Evolutionary conservation across 495 filamentous ascomycete species (phyloP).

Genomic region (Usnea hakonensis): DNA sequence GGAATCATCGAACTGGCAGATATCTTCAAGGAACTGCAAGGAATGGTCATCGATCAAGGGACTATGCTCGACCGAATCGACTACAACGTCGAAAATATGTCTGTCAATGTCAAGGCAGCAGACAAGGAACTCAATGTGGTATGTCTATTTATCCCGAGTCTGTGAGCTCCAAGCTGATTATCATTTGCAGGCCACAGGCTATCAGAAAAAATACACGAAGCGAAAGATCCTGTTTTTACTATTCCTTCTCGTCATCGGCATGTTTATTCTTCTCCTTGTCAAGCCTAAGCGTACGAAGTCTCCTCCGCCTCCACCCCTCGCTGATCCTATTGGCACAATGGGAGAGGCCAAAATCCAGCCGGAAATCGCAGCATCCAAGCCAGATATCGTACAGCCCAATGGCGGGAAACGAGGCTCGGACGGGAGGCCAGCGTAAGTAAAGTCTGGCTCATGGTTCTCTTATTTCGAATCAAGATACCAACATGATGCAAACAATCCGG

Average conservation of each 20-base stretch:
- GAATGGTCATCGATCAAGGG: slow-evolving; percentile 96
- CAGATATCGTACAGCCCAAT: slow-evolving; percentile 14
- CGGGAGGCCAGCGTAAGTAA: slow-evolving; percentile 4
- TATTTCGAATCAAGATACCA: slow-evolving; percentile 11
- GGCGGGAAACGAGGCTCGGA: background rate
- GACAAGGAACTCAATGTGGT: slow-evolving; percentile 86
- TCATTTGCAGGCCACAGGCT: slow-evolving; percentile 57
- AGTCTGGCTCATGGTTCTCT: background rate
- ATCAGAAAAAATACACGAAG: slow-evolving; percentile 82
- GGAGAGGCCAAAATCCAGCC: slow-evolving; percentile 6
- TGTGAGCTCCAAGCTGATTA: background rate
- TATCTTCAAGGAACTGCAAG: slow-evolving; percentile 92
- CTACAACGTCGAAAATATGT: slow-evolving; percentile 95
- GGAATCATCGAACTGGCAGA: slow-evolving; percentile 95
- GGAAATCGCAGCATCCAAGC: slow-evolving; percentile 2
- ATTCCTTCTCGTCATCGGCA: slow-evolving; percentile 69
- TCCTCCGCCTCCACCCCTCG: slow-evolving; percentile 5
- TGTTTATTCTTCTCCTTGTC: slow-evolving; percentile 77
- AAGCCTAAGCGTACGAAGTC: slow-evolving; percentile 59
- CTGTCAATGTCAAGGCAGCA: slow-evolving; percentile 77
- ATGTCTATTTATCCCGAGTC: slow-evolving; percentile 23
- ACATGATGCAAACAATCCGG: background rate
- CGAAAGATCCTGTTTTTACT: slow-evolving; percentile 84
- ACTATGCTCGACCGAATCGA: slow-evolving; percentile 97
- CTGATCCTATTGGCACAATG: slow-evolving; percentile 12